These are phyloP conservation scores for Vitellaria paradoxa DNA, from an alignment of 179 eudicot species.

Conservation along the genomic window DNA sequence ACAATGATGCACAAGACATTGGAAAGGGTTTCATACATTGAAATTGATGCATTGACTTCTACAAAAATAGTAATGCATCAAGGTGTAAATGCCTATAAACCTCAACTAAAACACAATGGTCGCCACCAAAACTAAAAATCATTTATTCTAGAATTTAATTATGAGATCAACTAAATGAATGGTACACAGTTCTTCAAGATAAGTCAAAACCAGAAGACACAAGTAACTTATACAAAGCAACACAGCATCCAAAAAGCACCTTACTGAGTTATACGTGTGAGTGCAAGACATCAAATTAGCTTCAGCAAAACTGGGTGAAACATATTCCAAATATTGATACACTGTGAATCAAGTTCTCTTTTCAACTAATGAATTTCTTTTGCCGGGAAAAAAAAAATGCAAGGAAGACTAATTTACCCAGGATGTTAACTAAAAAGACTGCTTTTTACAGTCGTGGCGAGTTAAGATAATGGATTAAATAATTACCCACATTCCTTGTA, in stretches of 20 bases:
- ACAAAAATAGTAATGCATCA: background rate
- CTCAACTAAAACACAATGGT: background rate
- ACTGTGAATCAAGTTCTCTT: too few species aligned
- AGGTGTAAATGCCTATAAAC: background rate
- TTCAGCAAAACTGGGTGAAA: too few species aligned
- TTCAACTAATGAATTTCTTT: too few species aligned
- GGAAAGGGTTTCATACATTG: background rate
- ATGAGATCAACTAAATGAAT: background rate
- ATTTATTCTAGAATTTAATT: background rate
- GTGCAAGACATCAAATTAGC: background rate
- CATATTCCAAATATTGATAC: too few species aligned
- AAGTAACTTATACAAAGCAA: background rate
- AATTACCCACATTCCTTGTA: background rate
- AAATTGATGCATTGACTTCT: background rate
- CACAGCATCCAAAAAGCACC: constrained; percentile 1
- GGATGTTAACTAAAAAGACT: too few species aligned
- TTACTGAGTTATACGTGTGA: background rate
- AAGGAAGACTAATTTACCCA: too few species aligned
- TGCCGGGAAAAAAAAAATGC: too few species aligned
- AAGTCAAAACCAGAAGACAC: background rate
- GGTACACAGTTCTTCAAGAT: too few species aligned
- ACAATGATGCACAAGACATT: background rate
- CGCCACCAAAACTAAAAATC: background rate
- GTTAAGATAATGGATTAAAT: background rate
- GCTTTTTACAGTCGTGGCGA: background rate